Percentiles rank a stretch among this genome's conserved stretches.
Conservation (phyloP, 1,284 basidiomycete species). For the Malassezia furfur region DNA sequence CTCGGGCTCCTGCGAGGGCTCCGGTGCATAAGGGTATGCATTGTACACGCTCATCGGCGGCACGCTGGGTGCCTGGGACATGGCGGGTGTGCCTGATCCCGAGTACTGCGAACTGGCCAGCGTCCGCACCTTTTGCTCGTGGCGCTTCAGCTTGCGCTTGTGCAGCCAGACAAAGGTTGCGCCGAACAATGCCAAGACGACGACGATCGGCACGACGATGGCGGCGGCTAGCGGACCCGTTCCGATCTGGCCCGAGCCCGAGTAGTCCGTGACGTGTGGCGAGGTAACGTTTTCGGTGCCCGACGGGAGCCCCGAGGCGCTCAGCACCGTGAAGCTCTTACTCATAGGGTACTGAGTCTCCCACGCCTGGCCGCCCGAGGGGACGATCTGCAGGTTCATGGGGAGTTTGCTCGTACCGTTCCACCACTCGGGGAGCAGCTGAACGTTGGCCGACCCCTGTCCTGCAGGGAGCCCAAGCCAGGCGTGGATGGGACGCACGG, state of each 20-base stretch:
- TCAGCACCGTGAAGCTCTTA: constrained; percentile 28
- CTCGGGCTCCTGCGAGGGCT: not conserved
- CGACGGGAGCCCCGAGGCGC: not conserved
- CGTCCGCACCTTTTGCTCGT: not conserved
- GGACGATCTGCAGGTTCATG: constrained; percentile 45
- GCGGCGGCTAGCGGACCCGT: constrained; percentile 9
- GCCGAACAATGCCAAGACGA: not conserved
- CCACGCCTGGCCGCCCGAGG: constrained; percentile 43
- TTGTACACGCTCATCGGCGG: not conserved
- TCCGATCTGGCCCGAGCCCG: not conserved
- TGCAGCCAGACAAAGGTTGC: constrained; percentile 5
- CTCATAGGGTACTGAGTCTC: constrained; percentile 41
- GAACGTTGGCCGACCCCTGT: constrained; percentile 23
- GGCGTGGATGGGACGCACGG: constrained; percentile 34
- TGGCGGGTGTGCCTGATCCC: not conserved
- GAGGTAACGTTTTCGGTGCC: not conserved
- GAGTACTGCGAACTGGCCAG: not conserved
- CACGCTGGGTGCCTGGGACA: not conserved
- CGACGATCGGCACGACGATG: constrained; percentile 5
- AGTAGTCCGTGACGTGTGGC: not conserved
- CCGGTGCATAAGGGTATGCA: not conserved
- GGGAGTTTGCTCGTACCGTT: constrained; percentile 22
- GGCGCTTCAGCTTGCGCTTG: not conserved
- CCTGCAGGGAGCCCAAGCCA: constrained; percentile 30
- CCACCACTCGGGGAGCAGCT: constrained; percentile 41